Evolutionary conservation across 345 rosid species (phyloP).

Genomic region (Lagerstroemia speciosa): DNA sequence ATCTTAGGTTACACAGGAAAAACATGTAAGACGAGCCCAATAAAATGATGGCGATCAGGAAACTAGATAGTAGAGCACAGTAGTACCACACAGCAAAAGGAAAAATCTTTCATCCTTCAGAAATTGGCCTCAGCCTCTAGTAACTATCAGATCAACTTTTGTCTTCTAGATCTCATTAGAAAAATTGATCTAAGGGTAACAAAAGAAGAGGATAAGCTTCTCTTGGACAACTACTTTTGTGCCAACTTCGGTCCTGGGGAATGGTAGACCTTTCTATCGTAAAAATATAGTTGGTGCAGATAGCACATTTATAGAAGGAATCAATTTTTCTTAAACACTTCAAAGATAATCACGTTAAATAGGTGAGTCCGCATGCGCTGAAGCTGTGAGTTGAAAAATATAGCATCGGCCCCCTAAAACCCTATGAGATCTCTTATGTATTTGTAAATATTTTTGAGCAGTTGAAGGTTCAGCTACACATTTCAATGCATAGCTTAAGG

Average conservation of each 20-base stretch:
- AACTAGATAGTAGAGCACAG: background rate
- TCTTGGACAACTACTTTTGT: background rate
- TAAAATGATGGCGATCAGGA: background rate
- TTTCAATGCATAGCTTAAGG: background rate
- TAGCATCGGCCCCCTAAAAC: background rate
- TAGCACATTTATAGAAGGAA: background rate
- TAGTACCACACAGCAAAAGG: background rate
- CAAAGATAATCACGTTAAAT: background rate
- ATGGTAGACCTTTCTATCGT: too few species aligned
- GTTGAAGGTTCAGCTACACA: background rate
- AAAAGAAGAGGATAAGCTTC: background rate
- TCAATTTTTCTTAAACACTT: background rate
- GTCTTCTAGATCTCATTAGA: background rate
- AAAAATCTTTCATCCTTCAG: background rate
- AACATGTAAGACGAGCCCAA: background rate
- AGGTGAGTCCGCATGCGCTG: background rate
- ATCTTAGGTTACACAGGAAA: background rate
- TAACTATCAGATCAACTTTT: background rate
- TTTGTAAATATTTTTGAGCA: background rate
- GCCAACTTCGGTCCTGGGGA: background rate
- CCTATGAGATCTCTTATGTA: background rate
- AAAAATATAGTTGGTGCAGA: too few species aligned
- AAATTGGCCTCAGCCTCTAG: background rate
- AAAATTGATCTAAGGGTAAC: background rate
- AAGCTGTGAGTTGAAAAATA: background rate